Percentiles rank a stretch among this genome's conserved stretches.
These are phyloP conservation scores for Xylaria palmicola DNA, from an alignment of 495 filamentous ascomycete species.

Conservation along the genomic window DNA sequence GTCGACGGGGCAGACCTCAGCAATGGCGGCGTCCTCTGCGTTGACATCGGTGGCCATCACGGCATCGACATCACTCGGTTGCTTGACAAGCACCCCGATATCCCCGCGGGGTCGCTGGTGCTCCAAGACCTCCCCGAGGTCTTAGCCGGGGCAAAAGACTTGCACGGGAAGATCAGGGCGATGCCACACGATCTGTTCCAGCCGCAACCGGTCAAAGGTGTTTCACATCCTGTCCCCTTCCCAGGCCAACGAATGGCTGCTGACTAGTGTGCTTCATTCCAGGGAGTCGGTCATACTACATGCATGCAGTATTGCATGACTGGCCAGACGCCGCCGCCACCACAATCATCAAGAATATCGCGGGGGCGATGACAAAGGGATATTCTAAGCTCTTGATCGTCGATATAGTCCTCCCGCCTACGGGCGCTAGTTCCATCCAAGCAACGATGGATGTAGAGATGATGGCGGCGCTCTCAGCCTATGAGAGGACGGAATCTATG, in stretches of 20 bases:
- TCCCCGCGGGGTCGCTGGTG: conserved; percentile 33
- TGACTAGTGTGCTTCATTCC: neutral
- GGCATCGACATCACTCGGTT: conserved; percentile 40
- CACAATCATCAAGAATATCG: conserved; percentile 21
- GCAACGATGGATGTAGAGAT: conserved; percentile 50
- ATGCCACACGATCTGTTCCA: conserved; percentile 37
- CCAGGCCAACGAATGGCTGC: conserved; percentile 17
- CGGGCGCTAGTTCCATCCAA: conserved; percentile 22
- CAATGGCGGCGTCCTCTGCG: conserved; percentile 23
- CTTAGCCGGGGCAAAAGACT: conserved; percentile 21
- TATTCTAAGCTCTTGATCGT: conserved; percentile 28
- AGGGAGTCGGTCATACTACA: conserved; percentile 45
- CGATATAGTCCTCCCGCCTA: conserved; percentile 28
- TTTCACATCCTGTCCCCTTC: conserved; percentile 15
- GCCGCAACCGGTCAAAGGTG: conserved; percentile 31
- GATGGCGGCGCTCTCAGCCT: conserved; percentile 37
- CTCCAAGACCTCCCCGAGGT: conserved; percentile 42
- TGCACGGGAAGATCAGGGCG: conserved; percentile 24
- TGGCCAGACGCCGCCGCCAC: conserved; percentile 35
- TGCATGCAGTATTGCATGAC: conserved; percentile 46
- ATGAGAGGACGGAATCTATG: conserved; percentile 38
- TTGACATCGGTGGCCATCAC: conserved; percentile 45
- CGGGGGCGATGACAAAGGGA: conserved; percentile 26
- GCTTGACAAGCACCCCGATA: conserved; percentile 31
- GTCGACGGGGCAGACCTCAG: conserved; percentile 23